phyloP scores from a whole-genome alignment of 495 filamentous ascomycete genomes.

The Neurospora africana region DNA sequence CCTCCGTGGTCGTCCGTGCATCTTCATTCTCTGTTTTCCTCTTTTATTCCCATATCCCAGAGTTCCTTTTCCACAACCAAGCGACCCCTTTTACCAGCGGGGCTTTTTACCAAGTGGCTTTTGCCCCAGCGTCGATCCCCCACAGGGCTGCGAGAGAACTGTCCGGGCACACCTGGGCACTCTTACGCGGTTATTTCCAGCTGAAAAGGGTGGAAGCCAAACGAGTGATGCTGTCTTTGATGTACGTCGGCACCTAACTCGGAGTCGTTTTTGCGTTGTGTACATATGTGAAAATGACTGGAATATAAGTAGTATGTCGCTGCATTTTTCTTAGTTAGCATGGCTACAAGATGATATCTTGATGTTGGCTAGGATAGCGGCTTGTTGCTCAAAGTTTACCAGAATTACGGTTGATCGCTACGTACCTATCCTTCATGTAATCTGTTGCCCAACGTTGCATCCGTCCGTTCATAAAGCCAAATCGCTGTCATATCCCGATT shows the following conservation, averaged over 20 bases:
- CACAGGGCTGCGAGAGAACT: neutral
- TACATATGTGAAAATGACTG: neutral
- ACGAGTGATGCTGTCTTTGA: neutral
- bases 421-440: neutral
- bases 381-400: neutral
- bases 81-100: no score
- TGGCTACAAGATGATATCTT: neutral
- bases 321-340: neutral
- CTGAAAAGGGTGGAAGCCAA: neutral
- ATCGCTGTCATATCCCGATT: neutral
- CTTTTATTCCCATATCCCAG: neutral
- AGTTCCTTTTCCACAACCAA: neutral
- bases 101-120: no score
- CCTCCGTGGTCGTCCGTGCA: neutral
- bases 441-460: neutral
- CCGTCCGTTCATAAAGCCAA: neutral
- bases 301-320: neutral
- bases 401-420: neutral
- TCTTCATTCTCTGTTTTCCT: neutral
- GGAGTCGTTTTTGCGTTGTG: neutral
- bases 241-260: neutral
- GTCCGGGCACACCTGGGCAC: neutral
- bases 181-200: neutral
- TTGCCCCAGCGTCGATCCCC: neutral
- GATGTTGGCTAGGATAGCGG: neutral